A percentile compares a stretch with the other conserved stretches of the same genome.
Evolutionary conservation across 495 filamentous ascomycete genomes (phyloP).

Genomic region (Neurospora sp.): DNA sequence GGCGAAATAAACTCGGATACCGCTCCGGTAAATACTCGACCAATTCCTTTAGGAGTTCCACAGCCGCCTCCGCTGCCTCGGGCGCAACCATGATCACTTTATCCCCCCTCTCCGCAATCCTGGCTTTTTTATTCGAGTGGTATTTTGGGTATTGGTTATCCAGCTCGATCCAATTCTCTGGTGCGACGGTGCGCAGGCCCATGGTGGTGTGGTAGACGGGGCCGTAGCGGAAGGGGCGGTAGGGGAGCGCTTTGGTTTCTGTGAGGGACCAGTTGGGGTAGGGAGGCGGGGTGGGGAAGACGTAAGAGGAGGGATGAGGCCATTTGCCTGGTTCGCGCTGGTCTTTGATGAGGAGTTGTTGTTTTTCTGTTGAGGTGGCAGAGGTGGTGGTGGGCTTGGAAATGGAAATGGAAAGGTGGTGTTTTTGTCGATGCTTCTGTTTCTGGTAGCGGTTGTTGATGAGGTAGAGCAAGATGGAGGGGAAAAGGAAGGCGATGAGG

Average conservation of each 20-base stretch:
- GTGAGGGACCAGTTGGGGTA: conserved; percentile 63
- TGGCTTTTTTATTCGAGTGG: conserved; percentile 61
- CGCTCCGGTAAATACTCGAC: conserved; percentile 66
- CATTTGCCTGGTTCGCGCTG: conserved; percentile 42
- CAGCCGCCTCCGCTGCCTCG: conserved; percentile 63
- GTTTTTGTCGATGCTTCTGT: neutral
- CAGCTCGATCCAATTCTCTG: conserved; percentile 82
- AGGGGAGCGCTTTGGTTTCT: conserved; percentile 67
- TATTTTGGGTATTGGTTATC: conserved; percentile 74
- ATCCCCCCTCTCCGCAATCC: conserved; percentile 59
- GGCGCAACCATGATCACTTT: conserved; percentile 65
- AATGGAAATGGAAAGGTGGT: neutral
- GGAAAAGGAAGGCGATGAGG: neutral
- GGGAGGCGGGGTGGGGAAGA: conserved; percentile 53
- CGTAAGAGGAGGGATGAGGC: conserved; percentile 53
- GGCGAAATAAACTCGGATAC: conserved; percentile 64
- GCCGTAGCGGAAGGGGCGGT: conserved; percentile 77
- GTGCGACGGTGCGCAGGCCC: conserved; percentile 69
- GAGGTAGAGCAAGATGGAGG: neutral
- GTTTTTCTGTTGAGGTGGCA: neutral
- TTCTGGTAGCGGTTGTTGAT: neutral
- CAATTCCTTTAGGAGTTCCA: conserved; percentile 74
- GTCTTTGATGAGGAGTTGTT: neutral
- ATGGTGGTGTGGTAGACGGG: conserved; percentile 66
- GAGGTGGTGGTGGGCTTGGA: neutral